Evolutionary conservation across 75 land plant genomes (phyloP), one percentile per base, ranked within the genome.

Genomic region (Adiantum capillusveneris): DNA sequence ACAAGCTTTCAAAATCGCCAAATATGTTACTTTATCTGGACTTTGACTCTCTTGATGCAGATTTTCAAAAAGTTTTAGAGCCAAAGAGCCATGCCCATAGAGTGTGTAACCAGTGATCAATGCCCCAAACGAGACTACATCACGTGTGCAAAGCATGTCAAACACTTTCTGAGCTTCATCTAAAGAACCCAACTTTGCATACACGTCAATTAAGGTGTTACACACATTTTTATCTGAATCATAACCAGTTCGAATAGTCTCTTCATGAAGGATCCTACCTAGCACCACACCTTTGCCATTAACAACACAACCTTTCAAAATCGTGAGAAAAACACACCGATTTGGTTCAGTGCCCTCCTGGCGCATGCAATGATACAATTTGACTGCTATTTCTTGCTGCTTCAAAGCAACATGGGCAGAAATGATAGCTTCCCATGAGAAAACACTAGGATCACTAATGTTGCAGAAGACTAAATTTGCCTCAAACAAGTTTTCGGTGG

Each of bases 301-400:
- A 18, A 14, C 3, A 21, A 2, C 6, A 17, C 12, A 18, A 14
- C 50, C 50, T 21, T 21, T 46, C 22, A 46, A 14, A 21, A 46
- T 6, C 5, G 50, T 18, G 13, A 46, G 50, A 17, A 46, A 46
- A 0, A 69, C 60, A 18, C 65, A 62, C 19, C 58, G 46, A 57
- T 66, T 52, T n/a, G 69, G 68, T 27, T 53, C 34, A 30, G 34
- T 5, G 2, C 36, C 59, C 21, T 49, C 60, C 20, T 29, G 13
- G 6, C 11, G 69, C 76, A 72, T 72, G 19, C 56, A 6, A 27
- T 60, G 53, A 63, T 60, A 73, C 12, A 73, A 50, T 27, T 5
- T 7, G 11, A 73, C 26, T 13, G 76, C 76, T 31, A 60, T 65
- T 1, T 25, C 31, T 1, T 63, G 46, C 17, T 13, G 45, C 2